These are phyloP conservation scores for Arthrobotrys conoides DNA, from an alignment of 2,329 filamentous ascomycete genomes.

Conservation along the genomic window DNA sequence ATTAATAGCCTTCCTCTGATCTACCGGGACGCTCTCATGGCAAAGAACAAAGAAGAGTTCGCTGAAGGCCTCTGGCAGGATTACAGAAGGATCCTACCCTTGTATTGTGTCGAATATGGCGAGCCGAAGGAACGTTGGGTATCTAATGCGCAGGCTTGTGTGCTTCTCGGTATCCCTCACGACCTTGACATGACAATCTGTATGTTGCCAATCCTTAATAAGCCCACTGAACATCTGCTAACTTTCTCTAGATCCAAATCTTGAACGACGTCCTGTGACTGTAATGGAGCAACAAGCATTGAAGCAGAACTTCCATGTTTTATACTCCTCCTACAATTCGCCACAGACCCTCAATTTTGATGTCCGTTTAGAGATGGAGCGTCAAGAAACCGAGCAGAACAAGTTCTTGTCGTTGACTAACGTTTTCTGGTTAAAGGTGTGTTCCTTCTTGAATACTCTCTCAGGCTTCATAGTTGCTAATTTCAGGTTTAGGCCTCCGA, in stretches of 20 bases:
- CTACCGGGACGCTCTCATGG: slow-evolving; percentile 34
- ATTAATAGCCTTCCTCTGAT: slow-evolving; percentile 44
- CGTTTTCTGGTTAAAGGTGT: slow-evolving; percentile 53
- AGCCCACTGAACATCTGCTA: slow-evolving; percentile 4
- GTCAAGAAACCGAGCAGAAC: slow-evolving; percentile 43
- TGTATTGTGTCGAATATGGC: slow-evolving; percentile 38
- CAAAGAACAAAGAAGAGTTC: slow-evolving; percentile 43
- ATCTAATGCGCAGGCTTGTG: slow-evolving; percentile 51
- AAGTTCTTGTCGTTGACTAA: slow-evolving; percentile 45
- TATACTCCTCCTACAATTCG: slow-evolving; percentile 46
- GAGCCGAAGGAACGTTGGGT: slow-evolving; percentile 44
- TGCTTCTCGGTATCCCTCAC: slow-evolving; percentile 51
- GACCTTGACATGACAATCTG: slow-evolving; percentile 51
- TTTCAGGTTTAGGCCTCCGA: slow-evolving; percentile 26
- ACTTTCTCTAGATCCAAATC: slow-evolving; percentile 21
- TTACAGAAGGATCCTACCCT: slow-evolving; percentile 37
- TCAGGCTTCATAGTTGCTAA: slow-evolving; percentile 2
- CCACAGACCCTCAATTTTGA: slow-evolving; percentile 39
- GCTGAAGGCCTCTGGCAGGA: slow-evolving; percentile 38
- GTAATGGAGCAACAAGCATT: slow-evolving; percentile 34
- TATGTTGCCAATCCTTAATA: slow-evolving; percentile 13
- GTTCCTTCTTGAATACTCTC: not conserved
- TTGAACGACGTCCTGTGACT: slow-evolving; percentile 34
- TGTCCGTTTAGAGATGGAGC: slow-evolving; percentile 27
- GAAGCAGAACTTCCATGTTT: slow-evolving; percentile 52